phyloP scores from a whole-genome alignment of 306 rosid species.

The Sicyos edulis region DNA sequence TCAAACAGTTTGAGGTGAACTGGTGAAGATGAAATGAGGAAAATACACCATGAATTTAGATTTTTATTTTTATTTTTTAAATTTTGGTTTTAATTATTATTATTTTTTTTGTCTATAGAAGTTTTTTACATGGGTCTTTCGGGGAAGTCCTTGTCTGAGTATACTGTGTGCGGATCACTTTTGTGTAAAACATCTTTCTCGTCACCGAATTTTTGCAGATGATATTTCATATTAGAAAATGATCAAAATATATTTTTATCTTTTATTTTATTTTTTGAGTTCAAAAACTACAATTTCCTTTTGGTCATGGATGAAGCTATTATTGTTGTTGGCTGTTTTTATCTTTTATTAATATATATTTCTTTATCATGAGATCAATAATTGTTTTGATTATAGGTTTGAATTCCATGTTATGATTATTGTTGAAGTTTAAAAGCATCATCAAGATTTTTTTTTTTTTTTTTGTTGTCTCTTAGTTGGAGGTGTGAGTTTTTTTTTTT shows the following conservation, averaged over 20 bases:
- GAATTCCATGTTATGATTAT: too few species aligned
- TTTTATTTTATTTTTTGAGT: not conserved
- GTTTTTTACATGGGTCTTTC: not conserved
- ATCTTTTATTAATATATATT: too few species aligned
- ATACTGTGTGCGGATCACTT: not conserved
- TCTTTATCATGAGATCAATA: too few species aligned
- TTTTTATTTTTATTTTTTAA: not conserved
- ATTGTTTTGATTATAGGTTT: too few species aligned
- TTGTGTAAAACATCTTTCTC: conserved; percentile 1
- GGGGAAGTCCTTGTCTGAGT: not conserved
- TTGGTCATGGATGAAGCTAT: too few species aligned
- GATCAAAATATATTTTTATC: not conserved
- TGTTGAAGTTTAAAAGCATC: too few species aligned
- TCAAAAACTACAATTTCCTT: too few species aligned
- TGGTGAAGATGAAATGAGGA: not conserved
- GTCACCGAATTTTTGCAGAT: not conserved
- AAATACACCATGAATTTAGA: not conserved
- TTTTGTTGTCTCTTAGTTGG: too few species aligned
- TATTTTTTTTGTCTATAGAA: not conserved
- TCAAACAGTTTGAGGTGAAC: not conserved
- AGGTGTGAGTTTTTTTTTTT: too few species aligned
- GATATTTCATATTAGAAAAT: not conserved
- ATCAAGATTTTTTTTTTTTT: too few species aligned
- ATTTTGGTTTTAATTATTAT: too few species aligned
- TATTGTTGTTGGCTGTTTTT: too few species aligned